A percentile compares a stretch with the other conserved stretches of the same genome.
Conservation (phyloP, 164 flowering plant genomes). For the Sedum album region DNA sequence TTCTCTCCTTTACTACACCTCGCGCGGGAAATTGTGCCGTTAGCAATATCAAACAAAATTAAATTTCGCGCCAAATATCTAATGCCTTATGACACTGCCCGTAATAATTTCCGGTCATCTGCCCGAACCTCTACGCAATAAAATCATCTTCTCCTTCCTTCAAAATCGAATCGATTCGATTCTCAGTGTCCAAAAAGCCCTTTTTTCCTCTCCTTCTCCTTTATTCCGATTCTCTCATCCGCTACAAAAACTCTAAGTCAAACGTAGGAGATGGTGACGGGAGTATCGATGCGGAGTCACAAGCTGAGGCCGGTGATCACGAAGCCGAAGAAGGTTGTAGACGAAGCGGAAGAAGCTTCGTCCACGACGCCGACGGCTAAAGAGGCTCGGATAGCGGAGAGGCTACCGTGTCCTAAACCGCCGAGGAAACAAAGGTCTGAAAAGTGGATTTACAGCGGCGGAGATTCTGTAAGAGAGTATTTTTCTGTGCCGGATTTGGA, state of each 20-base stretch:
- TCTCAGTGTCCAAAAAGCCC: background rate
- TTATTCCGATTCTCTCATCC: background rate
- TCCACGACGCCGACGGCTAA: background rate
- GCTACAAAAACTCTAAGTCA: background rate
- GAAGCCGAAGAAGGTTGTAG: background rate
- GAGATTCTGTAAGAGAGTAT: background rate
- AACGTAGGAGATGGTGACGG: background rate
- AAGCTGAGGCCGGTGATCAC: background rate
- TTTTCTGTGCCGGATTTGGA: constrained; percentile 2
- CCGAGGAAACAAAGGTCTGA: background rate
- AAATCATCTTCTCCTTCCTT: background rate
- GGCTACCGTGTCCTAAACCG: background rate
- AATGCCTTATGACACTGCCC: background rate
- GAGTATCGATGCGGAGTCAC: background rate
- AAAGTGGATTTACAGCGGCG: background rate
- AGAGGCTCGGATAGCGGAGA: background rate
- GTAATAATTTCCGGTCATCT: background rate
- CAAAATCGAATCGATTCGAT: constrained; percentile 2
- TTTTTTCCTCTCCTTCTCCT: background rate
- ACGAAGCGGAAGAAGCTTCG: background rate
- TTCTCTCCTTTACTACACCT: too few relatives aligned
- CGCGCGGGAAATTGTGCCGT: background rate
- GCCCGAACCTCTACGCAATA: background rate
- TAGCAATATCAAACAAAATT: background rate
- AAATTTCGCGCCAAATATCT: background rate